Evolutionary conservation across 371 early-diverging fungal species (phyloP).

Genomic region (Chytridium lagenaria): DNA sequence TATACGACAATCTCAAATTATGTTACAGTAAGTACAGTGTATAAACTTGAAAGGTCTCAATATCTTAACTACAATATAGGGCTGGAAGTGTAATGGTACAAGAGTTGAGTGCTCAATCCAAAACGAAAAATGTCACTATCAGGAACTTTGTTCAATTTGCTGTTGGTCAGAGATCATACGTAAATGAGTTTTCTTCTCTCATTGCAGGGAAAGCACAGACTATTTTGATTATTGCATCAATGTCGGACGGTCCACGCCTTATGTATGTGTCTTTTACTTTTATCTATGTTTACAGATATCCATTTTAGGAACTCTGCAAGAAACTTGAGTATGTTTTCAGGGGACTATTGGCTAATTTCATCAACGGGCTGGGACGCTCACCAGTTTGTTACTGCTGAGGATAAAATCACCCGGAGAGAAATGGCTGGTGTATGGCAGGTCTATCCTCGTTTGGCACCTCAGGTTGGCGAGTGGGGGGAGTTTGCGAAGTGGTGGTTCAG

Average conservation of each 20-base stretch:
- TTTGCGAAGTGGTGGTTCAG: neutral
- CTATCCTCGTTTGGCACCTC: neutral
- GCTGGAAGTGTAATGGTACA: neutral
- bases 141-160: neutral
- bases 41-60: too few species aligned
- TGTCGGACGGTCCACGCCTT: constrained; percentile 1
- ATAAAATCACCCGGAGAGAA: neutral
- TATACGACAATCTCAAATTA: too few species aligned
- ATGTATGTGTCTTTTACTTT: neutral
- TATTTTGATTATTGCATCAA: neutral
- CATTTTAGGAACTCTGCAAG: neutral
- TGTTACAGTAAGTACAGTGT: too few species aligned
- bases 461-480: neutral
- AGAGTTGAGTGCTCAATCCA: neutral
- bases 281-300: neutral
- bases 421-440: constrained; percentile 10
- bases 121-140: constrained; percentile 5
- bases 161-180: neutral
- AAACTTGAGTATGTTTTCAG: constrained; percentile 3
- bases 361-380: neutral
- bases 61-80: neutral
- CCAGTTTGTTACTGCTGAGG: neutral
- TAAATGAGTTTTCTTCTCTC: neutral
- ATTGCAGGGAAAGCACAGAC: constrained; percentile 6
- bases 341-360: constrained; percentile 19